Evolutionary conservation across 1,284 basidiomycete species (phyloP), one percentile per base, ranked within the genome.

Genomic region (Apiotrichum sp.): DNA sequence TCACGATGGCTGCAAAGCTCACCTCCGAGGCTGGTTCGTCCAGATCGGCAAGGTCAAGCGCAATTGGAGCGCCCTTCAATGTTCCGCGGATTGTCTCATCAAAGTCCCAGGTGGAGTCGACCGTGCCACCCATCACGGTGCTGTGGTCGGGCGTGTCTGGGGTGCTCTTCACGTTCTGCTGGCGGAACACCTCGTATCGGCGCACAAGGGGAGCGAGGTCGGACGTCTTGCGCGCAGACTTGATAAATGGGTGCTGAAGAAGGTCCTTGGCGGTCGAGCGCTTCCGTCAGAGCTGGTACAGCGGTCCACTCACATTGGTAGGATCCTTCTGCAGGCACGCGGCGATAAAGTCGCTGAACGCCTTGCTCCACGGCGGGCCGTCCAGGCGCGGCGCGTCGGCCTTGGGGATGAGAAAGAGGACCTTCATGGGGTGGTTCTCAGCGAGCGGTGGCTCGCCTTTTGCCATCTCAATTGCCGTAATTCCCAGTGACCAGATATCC

Each of bases 401-500:
- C 65, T 86, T 86, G 9, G 93, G 88, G 57, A 98, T 97, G 61
- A 97, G 81, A 68, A 93, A 87, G 73, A 98, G 86, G 42, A 91
- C 91, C 68, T 91, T 85, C 79, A 90, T 84, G 0, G 95, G 91
- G 64, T 89, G 86, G 75, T 93, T 80, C 67, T 93, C 87, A 11
- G 88, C 84, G 69, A 93, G 84, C 4, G 93, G 93, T 11, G 92
- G 93, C 62, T 85, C 86, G n/a, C 93, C 93, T 68, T 89, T 95
- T 52, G 86, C 84, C 86, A 97, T 93, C 75, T 98, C 93, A 68
- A 89, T 96, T 14, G 93, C 83, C 72, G 93, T 88, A 68, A 98
- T 93, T 6, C 93, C 93, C 56, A 98, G 77, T 66, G 89, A 93
- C 93, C 93, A 98, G 50, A 98, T 91, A 69, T 98, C 95, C 4